Evolutionary conservation across 2,329 filamentous ascomycete species (phyloP).

Genomic region (Fusarium xyrophilum): DNA sequence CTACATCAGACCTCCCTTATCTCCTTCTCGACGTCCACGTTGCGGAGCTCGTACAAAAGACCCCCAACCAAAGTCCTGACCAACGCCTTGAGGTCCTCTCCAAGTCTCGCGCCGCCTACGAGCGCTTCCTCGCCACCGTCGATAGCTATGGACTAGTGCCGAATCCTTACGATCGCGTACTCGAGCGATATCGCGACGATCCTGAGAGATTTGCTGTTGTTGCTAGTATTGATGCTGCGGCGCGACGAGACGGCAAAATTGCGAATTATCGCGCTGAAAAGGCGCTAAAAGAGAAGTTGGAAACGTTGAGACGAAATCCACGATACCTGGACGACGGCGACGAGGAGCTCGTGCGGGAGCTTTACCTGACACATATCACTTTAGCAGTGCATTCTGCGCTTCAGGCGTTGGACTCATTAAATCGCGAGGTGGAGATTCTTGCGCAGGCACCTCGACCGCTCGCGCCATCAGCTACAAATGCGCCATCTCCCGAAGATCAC

Average conservation of each 20-base stretch:
- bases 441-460: constrained; percentile 70
- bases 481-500: constrained; percentile 54
- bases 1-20: constrained; percentile 85
- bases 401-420: constrained; percentile 84
- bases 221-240: constrained; percentile 65
- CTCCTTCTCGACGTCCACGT: constrained; percentile 79
- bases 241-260: constrained; percentile 83
- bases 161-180: constrained; percentile 69
- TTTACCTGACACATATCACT: constrained; percentile 77
- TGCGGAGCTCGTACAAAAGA: constrained; percentile 78
- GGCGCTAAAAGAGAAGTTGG: constrained; percentile 81
- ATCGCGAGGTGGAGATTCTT: constrained; percentile 83
- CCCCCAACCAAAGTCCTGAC: constrained; percentile 58
- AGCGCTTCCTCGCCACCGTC: constrained; percentile 76
- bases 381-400: constrained; percentile 82
- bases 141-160: constrained; percentile 80
- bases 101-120: constrained; percentile 73
- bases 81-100: constrained; percentile 70
- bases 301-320: constrained; percentile 57
- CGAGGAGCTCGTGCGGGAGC: constrained; percentile 80
- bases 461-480: constrained; percentile 56
- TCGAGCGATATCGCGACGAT: constrained; percentile 75
- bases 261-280: constrained; percentile 85
- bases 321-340: constrained; percentile 70
- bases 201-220: constrained; percentile 76